Evolutionary conservation across 768 basidiomycete genomes (phyloP).

Genomic region (Suillus subaureus): DNA sequence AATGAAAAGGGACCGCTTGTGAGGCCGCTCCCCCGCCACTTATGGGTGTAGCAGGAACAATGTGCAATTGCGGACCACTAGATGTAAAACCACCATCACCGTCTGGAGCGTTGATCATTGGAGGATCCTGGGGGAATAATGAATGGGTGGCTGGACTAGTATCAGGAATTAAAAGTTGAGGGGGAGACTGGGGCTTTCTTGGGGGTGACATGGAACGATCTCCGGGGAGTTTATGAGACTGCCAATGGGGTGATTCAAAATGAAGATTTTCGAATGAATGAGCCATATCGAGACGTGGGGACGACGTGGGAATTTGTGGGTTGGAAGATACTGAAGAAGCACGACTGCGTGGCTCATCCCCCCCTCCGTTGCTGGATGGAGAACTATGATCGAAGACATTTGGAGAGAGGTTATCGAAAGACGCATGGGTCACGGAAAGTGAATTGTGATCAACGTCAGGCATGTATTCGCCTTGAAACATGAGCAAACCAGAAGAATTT

Average conservation of each 20-base stretch:
- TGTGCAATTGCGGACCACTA: constrained; percentile 67
- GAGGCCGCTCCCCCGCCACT: constrained; percentile 56
- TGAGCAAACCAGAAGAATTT: constrained; percentile 49
- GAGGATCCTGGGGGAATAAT: constrained; percentile 44
- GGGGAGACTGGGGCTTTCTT: constrained; percentile 67
- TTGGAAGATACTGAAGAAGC: constrained; percentile 73
- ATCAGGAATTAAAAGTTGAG: constrained; percentile 60
- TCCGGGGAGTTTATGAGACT: constrained; percentile 46
- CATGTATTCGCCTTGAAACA: constrained; percentile 58
- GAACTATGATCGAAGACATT: constrained; percentile 64
- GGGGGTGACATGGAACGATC: constrained; percentile 40
- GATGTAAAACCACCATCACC: constrained; percentile 50
- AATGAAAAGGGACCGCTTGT: constrained; percentile 54
- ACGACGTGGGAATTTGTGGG: constrained; percentile 45
- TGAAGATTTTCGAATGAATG: constrained; percentile 60
- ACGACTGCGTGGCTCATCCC: constrained; percentile 52
- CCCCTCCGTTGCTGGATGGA: constrained; percentile 60
- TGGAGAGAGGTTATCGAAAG: constrained; percentile 39
- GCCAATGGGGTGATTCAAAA: constrained; percentile 68
- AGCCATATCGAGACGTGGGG: constrained; percentile 60
- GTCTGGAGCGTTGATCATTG: constrained; percentile 63
- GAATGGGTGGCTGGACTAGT: constrained; percentile 42
- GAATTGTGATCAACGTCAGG: constrained; percentile 34
- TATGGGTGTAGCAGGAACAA: constrained; percentile 84
- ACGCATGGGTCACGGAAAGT: constrained; percentile 39